These are phyloP conservation scores for Polygonum aviculare DNA, from an alignment of 148 eudicot genomes.

Conservation along the genomic window DNA sequence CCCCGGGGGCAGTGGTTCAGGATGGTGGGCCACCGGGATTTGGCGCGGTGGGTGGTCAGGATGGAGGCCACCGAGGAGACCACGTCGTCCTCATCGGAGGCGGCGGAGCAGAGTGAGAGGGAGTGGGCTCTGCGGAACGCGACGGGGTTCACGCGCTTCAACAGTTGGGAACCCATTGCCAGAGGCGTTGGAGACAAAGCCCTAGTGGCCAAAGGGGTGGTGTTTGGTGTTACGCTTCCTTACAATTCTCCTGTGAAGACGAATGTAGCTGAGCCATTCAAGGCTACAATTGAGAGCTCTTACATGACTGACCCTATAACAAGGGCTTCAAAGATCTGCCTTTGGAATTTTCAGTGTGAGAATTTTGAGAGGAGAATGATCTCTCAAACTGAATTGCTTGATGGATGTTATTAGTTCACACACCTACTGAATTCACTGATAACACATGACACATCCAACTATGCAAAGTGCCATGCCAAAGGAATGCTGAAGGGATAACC, in stretches of 20 bases:
- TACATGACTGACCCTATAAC: slow-evolving; percentile 94
- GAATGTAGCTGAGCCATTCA: slow-evolving; percentile 38
- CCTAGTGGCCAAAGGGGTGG: too few relatives aligned
- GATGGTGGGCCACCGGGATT: slow-evolving; percentile 60
- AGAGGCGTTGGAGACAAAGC: too few relatives aligned
- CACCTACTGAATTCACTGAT: too few relatives aligned
- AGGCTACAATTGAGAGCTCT: slow-evolving; percentile 62
- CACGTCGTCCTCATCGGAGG: slow-evolving; percentile 13
- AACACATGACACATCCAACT: too few relatives aligned
- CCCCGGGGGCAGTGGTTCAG: slow-evolving; percentile 38
- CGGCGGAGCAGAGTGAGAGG: not conserved
- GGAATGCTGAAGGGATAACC: not conserved
- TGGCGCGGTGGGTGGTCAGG: slow-evolving; percentile 61
- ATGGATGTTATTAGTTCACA: too few relatives aligned
- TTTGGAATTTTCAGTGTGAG: not conserved
- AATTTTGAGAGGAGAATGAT: slow-evolving; percentile 2
- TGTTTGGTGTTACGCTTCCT: slow-evolving; percentile 59
- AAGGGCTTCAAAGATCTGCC: slow-evolving; percentile 76
- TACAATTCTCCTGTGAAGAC: slow-evolving; percentile 51
- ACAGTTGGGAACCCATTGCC: not conserved
- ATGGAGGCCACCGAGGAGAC: slow-evolving; percentile 38
- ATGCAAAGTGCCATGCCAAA: not conserved
- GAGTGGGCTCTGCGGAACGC: not conserved
- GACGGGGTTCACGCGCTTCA: not conserved
- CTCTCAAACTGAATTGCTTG: not conserved